Conservation (phyloP, 768 basidiomycete genomes). For the Amyloporia xantha region DNA sequence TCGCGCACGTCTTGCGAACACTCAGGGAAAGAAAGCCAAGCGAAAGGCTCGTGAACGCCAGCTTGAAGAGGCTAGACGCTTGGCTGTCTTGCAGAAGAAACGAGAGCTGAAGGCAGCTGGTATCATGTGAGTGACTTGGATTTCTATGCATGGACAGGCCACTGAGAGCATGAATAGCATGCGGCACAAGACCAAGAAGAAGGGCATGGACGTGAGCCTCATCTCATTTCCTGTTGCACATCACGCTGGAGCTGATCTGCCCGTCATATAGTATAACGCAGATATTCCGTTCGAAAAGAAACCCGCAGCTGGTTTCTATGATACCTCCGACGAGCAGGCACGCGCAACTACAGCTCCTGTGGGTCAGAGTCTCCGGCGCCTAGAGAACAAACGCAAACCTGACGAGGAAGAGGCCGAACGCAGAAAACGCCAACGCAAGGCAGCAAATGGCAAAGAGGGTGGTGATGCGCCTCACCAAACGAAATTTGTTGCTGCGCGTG, state of each 20-base stretch:
- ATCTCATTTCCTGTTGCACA: neutral
- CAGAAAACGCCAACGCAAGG: conserved; percentile 78
- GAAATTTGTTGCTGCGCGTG: conserved; percentile 94
- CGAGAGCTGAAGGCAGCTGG: conserved; percentile 96
- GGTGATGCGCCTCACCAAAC: conserved; percentile 62
- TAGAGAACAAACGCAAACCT: conserved; percentile 93
- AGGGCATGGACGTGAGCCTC: conserved; percentile 88
- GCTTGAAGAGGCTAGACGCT: conserved; percentile 88
- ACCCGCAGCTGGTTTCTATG: conserved; percentile 93
- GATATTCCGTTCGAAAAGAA: conserved; percentile 99
- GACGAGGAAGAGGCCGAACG: conserved; percentile 93
- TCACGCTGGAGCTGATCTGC: conserved; percentile 5
- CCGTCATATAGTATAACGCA: conserved; percentile 74
- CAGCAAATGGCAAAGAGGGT: conserved; percentile 51
- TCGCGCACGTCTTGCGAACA: conserved; percentile 94
- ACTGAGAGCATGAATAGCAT: conserved; percentile 41
- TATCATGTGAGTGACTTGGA: conserved; percentile 52
- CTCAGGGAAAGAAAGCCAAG: conserved; percentile 99
- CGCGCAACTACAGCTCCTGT: conserved; percentile 83
- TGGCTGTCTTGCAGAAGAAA: conserved; percentile 96
- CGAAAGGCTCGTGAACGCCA: conserved; percentile 97
- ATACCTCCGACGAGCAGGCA: conserved; percentile 90
- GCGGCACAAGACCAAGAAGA: conserved; percentile 91
- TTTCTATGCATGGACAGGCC: neutral
- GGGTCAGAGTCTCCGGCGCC: conserved; percentile 82